These are phyloP conservation scores for Daldinia vernicosa DNA, from an alignment of 495 filamentous ascomycete genomes.

Conservation along the genomic window DNA sequence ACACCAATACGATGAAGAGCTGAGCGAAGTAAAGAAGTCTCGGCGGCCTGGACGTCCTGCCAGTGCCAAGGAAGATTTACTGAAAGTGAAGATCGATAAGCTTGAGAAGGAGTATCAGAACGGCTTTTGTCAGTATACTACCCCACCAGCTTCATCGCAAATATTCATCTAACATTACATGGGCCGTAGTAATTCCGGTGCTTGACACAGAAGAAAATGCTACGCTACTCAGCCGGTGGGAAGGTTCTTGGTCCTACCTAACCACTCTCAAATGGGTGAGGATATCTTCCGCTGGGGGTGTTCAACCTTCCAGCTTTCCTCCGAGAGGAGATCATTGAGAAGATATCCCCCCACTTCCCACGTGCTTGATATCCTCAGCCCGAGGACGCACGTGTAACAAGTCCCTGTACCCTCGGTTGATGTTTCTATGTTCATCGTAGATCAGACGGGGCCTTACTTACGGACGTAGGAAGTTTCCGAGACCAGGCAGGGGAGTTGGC, in stretches of 20 bases:
- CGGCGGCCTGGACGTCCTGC: constrained; percentile 84
- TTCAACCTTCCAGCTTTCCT: constrained; percentile 70
- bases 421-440: constrained; percentile 40
- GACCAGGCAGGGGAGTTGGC: constrained; percentile 21
- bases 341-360: constrained; percentile 37
- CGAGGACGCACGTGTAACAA: constrained; percentile 23
- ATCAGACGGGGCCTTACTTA: constrained; percentile 40
- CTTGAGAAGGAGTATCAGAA: constrained; percentile 84
- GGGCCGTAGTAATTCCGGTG: constrained; percentile 59
- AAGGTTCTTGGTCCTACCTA: constrained; percentile 64
- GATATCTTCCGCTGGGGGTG: constrained; percentile 64
- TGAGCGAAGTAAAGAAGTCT: constrained; percentile 74
- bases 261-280: constrained; percentile 66
- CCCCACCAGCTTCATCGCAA: too few species aligned
- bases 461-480: constrained; percentile 39
- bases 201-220: constrained; percentile 58
- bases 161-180: constrained; percentile 21
- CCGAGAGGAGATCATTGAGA: constrained; percentile 64
- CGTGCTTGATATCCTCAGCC: constrained; percentile 17
- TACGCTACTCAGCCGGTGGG: constrained; percentile 57
- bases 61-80: constrained; percentile 75
- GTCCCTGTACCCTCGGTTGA: constrained; percentile 30
- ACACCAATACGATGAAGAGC: constrained; percentile 78
- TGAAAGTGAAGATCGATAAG: constrained; percentile 72
- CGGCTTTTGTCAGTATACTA: constrained; percentile 72